Evolutionary conservation across 768 basidiomycete species (phyloP).

Genomic region (Glaciozyma martinii): DNA sequence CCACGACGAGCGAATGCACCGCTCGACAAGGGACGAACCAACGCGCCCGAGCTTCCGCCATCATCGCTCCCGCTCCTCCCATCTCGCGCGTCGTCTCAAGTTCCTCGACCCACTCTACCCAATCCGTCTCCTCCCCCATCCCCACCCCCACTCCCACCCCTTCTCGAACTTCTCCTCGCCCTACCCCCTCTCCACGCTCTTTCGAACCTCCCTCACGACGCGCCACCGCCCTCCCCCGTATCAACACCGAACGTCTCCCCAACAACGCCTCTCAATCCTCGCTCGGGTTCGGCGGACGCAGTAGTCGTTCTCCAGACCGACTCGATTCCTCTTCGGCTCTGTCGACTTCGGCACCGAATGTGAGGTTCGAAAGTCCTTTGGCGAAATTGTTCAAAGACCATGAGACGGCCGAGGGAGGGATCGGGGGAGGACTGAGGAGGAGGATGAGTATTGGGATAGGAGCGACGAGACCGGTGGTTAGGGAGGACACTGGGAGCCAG

Average conservation of each 20-base stretch:
- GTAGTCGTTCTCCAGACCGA: neutral
- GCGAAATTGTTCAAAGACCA: constrained; percentile 2
- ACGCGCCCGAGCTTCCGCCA: neutral
- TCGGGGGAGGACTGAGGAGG: neutral
- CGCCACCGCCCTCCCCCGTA: neutral
- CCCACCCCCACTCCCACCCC: neutral
- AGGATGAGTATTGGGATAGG: neutral
- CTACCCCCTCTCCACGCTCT: neutral
- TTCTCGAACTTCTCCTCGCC: neutral
- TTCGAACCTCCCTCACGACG: neutral
- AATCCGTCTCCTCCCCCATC: neutral
- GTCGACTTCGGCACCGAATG: neutral
- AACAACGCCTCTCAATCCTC: neutral
- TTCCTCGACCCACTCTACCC: neutral
- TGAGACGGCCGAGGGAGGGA: neutral
- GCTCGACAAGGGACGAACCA: neutral
- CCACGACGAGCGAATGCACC: neutral
- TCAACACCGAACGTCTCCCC: neutral
- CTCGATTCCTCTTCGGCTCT: constrained; percentile 2
- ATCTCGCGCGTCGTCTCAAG: neutral
- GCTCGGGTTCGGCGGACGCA: neutral
- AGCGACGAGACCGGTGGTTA: neutral
- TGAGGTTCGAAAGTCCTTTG: neutral
- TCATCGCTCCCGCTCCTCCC: neutral
- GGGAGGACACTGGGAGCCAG: neutral